Evolutionary conservation across 1,139 yeast species (phyloP), one percentile per base, ranked within the genome.

Genomic region (Blastobotrys elegans): DNA sequence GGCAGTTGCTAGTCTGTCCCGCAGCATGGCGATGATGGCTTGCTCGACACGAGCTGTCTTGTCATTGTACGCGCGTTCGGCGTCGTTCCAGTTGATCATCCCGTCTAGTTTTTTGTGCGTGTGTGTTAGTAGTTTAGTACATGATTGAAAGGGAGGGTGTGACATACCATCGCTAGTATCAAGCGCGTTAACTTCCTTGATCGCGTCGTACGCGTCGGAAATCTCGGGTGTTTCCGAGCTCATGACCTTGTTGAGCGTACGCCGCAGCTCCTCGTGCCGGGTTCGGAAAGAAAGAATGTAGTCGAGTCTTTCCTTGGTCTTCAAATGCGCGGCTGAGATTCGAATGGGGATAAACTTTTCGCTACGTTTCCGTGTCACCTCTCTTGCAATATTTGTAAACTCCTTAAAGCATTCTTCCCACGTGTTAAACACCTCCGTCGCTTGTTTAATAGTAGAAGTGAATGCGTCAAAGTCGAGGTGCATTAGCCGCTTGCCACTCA

Each of bases 291-390:
- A 57, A 7, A 61, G 62, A 2, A 84, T 59, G 32, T 72, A 69
- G 1, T 65, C 69, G 1, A 85, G 53, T 34, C 80, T 67, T 2
- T 74, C 76, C 52, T 71, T 73, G 7, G 84, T 59, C 16, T 62
- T 64, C 0, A 60, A 60, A 26, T 82, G 78, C 2, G 69, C 63
- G 17, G 80, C 75, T 31, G 71, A 70, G 14, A 87, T 72, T 53
- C 82, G 76, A 16, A 87, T 77, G 24, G 83, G 75, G 29, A 84
- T 75, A 60, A 84, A 84, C 53, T 80, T 82, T 50, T 86, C 95
- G 14, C 80, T 78, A 41, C 95, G 70, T 59, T 82, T 86, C 51
- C 97, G 72, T 32, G 85, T 70, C 11, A 85, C 66, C 55, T 89
- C 97, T 54, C 97, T 74, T 0, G 88, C 76, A 43, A 85, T 63